Conservation (phyloP, 441 rosid genomes). For the Pelargonium myrrhifolium region DNA sequence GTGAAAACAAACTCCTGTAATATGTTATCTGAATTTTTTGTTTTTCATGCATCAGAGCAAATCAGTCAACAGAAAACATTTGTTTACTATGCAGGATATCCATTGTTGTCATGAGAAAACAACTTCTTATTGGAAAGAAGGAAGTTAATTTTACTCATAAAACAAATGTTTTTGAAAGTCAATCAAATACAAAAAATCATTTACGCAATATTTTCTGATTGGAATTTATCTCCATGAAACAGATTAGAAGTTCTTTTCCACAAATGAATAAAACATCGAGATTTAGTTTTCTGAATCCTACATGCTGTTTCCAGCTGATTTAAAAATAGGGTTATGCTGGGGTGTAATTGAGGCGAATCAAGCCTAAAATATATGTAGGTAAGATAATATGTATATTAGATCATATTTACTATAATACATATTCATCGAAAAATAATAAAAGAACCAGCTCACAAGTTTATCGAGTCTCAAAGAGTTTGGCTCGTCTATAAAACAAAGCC, state of each 20-base stretch:
- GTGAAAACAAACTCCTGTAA: neutral
- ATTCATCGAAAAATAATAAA: too few relatives aligned
- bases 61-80: constrained; percentile 12
- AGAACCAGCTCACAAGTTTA: too few relatives aligned
- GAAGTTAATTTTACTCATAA: neutral
- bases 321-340: neutral
- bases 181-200: neutral
- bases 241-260: neutral
- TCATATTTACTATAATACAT: too few relatives aligned
- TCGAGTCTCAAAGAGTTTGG: too few relatives aligned
- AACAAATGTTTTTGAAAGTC: neutral
- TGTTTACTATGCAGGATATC: neutral
- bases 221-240: neutral
- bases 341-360: neutral
- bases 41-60: neutral
- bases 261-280: neutral
- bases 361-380: too few relatives aligned
- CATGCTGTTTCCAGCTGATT: neutral
- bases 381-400: too few relatives aligned
- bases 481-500: too few relatives aligned
- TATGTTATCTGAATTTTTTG: neutral
- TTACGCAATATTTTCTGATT: neutral
- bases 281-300: neutral
- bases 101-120: neutral
- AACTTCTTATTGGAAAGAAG: neutral